phyloP scores from a whole-genome alignment of 495 filamentous ascomycete genomes.

The Talaromyces ruber region DNA sequence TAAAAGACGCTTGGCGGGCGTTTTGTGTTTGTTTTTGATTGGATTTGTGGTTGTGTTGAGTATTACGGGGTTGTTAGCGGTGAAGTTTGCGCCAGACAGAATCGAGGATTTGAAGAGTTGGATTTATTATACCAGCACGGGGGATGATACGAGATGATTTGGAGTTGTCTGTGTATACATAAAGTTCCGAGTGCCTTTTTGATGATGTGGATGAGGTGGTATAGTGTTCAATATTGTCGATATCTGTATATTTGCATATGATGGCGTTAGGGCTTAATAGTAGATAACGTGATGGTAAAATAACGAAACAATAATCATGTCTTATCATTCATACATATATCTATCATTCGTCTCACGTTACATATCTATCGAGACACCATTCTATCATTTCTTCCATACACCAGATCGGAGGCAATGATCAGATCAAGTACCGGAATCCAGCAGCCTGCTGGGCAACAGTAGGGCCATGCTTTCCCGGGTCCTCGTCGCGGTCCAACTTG shows the following conservation, averaged over 20 bases:
- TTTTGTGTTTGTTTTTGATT: background rate
- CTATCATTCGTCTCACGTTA: background rate
- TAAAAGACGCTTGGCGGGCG: constrained; percentile 31
- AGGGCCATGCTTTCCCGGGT: constrained; percentile 13
- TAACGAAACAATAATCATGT: background rate
- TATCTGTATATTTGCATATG: background rate
- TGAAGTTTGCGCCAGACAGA: constrained; percentile 2
- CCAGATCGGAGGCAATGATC: background rate
- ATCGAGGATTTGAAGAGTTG: constrained; percentile 4
- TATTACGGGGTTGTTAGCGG: background rate
- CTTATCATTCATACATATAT: background rate
- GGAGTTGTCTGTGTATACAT: background rate
- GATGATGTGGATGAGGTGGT: background rate
- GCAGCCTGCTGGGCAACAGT: constrained; percentile 14
- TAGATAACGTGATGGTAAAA: background rate
- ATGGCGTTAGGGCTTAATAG: background rate
- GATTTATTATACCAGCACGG: constrained; percentile 5
- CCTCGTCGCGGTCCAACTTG: constrained; percentile 21
- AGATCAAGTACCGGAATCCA: constrained; percentile 1
- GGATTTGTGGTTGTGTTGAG: constrained; percentile 1
- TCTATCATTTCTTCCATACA: background rate
- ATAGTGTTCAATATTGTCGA: background rate
- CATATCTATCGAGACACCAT: background rate
- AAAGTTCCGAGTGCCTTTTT: too few relatives aligned
- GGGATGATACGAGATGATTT: constrained; percentile 2